Base-by-base conservation (phyloP, 129 eudicot species). In the Flaveria bidentis region DNA sequence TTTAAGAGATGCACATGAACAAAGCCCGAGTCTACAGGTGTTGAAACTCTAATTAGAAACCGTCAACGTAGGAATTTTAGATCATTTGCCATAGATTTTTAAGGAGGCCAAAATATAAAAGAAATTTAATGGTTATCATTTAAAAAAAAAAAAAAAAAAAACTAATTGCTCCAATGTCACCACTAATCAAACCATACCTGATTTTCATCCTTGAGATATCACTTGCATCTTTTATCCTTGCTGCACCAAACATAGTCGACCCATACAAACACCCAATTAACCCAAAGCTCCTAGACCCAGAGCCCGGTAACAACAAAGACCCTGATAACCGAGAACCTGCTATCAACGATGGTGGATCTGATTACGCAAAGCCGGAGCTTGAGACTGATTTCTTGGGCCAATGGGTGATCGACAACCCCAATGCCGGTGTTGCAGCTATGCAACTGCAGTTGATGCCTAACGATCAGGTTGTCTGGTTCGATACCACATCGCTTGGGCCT, bases 381-480 rank as follows among this genome's bases (percentile, higher is more conserved):
- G 83, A 84, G 86, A 71, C 83, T 0, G 4, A 33, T 0, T 77
- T 45, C 53, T 22, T 72, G 17, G 95, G 97, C 1, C 2, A 7
- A 1, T 91, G 92, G 90, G 72, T 64, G 28, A 26, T 88, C 0
- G 83, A 83, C 51, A 53, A 67, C 46, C 71, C 52, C 10, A 82
- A 87, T 81, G 84, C 90, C 0, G 97, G 97, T 15, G 97, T 93
- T 2, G 78, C 97, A 0, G 96, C 97, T 73, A 93, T 93, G 98
- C 98, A 93, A 18, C 18, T 87, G 41, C 97, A 94, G 62, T 47
- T 94, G 74, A 83, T 94, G 97, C 96, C 97, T 0, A 86, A 87
- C 26, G 84, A 85, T 73, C 86, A 88, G 71, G 79, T 77, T 4
- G 84, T 88, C 2, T 87, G 92, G 93, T 91, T 75, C n/a, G 98